Evolutionary conservation across 164 flowering plant species (phyloP), one percentile per base, ranked within the genome.

Genomic region (Magnolia changhungtana): DNA sequence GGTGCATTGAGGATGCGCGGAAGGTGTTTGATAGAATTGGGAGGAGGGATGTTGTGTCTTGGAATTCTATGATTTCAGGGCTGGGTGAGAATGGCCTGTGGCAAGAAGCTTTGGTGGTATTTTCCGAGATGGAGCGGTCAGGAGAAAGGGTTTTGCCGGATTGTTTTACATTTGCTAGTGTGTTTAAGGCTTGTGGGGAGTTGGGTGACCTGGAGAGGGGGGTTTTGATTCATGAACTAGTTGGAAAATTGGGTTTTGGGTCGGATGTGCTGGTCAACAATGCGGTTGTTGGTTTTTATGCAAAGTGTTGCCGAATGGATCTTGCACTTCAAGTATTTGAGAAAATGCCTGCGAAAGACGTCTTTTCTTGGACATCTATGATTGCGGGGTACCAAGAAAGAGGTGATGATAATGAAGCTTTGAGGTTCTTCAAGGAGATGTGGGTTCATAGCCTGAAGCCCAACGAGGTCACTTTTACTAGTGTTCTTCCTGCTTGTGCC

Each of bases 311-410:
- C 4, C 58, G 58, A 61, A 50, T 78, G 67, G 20, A 24, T 8
- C 8, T 49, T 10, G 76, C 80, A 2, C 66, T 72, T 20, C 61
- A 13, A 20, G 29, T 78, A 37, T 78, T 78, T 69, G 80, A 73
- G 18, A 45, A 67, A 31, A 67, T 73, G 4, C 6, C 67, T 14
- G 68, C 74, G 55, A 78, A 74, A 72, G 67, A 67, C 21, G 52
- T 67, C 13, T 11, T 78, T 13, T 78, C 80, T 10, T 78, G 80
- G 80, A 78, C 74, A 73, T 64, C 80, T 1, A 78, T 78, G 80
- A 73, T 78, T 16, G 50, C 76, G 9, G 80, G 80, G 16, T 78
- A 78, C 58, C 76, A 24, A 37, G 59, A 73, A 76, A 76, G 73
- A 55, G 80, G 80, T 49, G 67, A 69, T 67, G 73, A 72, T 20